Conservation (phyloP, 371 early-diverging fungal species). For the Rhizopus stolonifer region DNA sequence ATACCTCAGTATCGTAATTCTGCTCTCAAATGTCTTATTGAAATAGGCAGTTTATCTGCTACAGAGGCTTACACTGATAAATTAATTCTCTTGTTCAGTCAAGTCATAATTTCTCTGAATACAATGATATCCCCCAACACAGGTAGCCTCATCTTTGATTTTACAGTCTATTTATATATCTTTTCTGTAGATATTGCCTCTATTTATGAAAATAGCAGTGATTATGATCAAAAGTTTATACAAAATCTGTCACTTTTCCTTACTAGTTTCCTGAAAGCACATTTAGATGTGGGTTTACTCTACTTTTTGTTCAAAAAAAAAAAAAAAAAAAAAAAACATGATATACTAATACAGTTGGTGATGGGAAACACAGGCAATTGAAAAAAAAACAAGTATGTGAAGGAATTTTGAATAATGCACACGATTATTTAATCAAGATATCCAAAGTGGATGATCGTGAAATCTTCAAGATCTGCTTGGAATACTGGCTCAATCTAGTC, state of each 20-base stretch:
- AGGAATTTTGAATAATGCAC: constrained; percentile 75
- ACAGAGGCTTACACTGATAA: constrained; percentile 77
- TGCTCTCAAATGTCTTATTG: constrained; percentile 93
- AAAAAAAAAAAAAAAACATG: too few relatives aligned
- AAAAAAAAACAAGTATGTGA: constrained; percentile 57
- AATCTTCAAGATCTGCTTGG: constrained; percentile 96
- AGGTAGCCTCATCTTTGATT: neutral
- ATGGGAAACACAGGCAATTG: constrained; percentile 25
- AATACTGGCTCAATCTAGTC: constrained; percentile 94
- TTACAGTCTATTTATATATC: constrained; percentile 77
- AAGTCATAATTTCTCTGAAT: constrained; percentile 71
- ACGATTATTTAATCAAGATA: constrained; percentile 86
- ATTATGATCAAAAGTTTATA: constrained; percentile 84
- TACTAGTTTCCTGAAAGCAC: constrained; percentile 81
- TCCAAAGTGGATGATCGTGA: constrained; percentile 95
- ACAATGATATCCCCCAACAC: constrained; percentile 71
- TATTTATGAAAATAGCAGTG: constrained; percentile 78
- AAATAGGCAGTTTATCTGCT: constrained; percentile 80
- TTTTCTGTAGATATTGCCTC: constrained; percentile 73
- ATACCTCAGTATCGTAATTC: constrained; percentile 87
- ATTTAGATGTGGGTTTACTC: constrained; percentile 85
- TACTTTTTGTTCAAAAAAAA: too few relatives aligned
- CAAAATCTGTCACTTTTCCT: constrained; percentile 60
- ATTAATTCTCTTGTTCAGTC: constrained; percentile 78
- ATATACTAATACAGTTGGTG: neutral